Evolutionary conservation across 257 asterid species (phyloP).

Genomic region (Gynochthodes officinalis): DNA sequence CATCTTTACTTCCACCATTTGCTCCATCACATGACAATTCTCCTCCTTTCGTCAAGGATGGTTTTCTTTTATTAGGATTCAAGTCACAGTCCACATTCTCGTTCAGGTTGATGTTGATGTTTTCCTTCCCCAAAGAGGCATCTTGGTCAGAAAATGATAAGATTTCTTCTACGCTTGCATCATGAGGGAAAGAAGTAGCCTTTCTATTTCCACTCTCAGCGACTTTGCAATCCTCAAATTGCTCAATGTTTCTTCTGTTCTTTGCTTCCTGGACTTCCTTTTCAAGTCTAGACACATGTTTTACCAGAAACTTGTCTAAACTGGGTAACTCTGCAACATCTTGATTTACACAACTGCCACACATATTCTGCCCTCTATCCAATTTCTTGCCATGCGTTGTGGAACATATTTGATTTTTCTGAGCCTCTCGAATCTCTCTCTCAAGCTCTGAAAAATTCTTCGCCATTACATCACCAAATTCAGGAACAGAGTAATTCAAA

Average conservation of each 20-base stretch:
- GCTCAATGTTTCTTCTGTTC: constrained; percentile 28
- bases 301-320: constrained; percentile 67
- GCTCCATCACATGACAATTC: background rate
- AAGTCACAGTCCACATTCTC: constrained; percentile 19
- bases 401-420: constrained; percentile 13
- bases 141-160: background rate
- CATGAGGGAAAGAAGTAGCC: background rate
- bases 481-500: constrained; percentile 31
- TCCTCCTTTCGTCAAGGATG: constrained; percentile 6
- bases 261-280: constrained; percentile 76
- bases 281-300: constrained; percentile 68
- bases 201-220: constrained; percentile 7
- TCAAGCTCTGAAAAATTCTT: constrained; percentile 66
- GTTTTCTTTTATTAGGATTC: constrained; percentile 2
- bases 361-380: constrained; percentile 5
- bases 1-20: constrained; percentile 14
- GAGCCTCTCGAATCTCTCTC: constrained; percentile 56
- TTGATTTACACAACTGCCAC: constrained; percentile 15
- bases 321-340: constrained; percentile 51
- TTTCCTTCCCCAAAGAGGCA: constrained; percentile 45
- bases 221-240: constrained; percentile 7
- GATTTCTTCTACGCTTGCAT: constrained; percentile 1
- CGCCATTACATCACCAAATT: constrained; percentile 44
- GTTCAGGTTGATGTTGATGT: constrained; percentile 45
- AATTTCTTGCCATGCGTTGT: constrained; percentile 26